Conservation (phyloP, 768 basidiomycete species). For the Suillus tomentosus region DNA sequence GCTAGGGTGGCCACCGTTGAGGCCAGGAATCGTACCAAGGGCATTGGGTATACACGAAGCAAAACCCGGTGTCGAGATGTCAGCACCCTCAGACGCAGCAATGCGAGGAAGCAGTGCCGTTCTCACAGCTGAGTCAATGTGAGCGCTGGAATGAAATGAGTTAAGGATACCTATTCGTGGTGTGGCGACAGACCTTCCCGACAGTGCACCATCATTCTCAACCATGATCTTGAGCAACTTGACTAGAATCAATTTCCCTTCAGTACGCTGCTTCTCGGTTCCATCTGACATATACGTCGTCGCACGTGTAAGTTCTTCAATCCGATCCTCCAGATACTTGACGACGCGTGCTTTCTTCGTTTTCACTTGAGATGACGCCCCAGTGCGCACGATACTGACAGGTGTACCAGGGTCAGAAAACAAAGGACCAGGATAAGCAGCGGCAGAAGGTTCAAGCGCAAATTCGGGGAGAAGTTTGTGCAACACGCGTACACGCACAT, state of each 20-base stretch:
- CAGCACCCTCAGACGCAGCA: constrained; percentile 31
- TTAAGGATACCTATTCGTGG: neutral
- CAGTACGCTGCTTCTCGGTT: constrained; percentile 57
- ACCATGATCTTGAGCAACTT: constrained; percentile 79
- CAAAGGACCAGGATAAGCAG: constrained; percentile 84
- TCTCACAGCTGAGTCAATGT: constrained; percentile 75
- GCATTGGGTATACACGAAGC: constrained; percentile 26
- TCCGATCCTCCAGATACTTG: constrained; percentile 75
- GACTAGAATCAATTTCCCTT: constrained; percentile 76
- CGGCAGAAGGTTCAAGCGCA: constrained; percentile 52
- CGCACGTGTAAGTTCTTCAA: constrained; percentile 76
- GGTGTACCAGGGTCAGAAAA: constrained; percentile 73
- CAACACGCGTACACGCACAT: constrained; percentile 66
- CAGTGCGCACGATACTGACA: constrained; percentile 67
- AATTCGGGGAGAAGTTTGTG: constrained; percentile 72
- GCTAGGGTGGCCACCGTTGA: constrained; percentile 22
- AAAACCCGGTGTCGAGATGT: constrained; percentile 33
- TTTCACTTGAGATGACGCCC: constrained; percentile 62
- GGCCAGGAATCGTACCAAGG: constrained; percentile 18
- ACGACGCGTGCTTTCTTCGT: constrained; percentile 80
- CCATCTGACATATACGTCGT: constrained; percentile 66
- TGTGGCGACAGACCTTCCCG: constrained; percentile 64
- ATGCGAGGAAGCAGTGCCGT: constrained; percentile 67
- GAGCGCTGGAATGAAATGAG: constrained; percentile 43
- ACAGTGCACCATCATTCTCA: constrained; percentile 85